Evolutionary conservation across 75 land plant genomes (phyloP).

Genomic region (Sequoia sempervirens): DNA sequence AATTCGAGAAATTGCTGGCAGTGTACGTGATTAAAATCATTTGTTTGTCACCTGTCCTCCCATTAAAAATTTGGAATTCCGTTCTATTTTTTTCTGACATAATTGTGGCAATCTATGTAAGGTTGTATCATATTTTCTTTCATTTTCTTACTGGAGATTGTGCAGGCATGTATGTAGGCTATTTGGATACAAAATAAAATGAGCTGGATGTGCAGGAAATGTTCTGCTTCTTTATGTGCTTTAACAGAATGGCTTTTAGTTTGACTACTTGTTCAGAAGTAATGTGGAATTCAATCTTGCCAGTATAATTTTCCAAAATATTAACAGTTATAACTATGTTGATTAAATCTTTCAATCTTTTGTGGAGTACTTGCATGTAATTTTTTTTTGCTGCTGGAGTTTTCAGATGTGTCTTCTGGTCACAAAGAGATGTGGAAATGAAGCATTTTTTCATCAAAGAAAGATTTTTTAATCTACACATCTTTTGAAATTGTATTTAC

Average conservation of each 20-base stretch:
- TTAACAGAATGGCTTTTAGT: not conserved
- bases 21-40: slow-evolving; percentile 20
- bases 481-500: too few relatives aligned
- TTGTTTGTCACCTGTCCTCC: not conserved
- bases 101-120: not conserved
- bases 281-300: not conserved
- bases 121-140: not conserved
- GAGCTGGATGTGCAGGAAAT: not conserved
- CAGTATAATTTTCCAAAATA: too few relatives aligned
- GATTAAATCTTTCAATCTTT: too few relatives aligned
- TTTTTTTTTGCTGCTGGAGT: too few relatives aligned
- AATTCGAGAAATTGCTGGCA: slow-evolving; percentile 67
- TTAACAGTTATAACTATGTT: too few relatives aligned
- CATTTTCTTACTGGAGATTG: not conserved
- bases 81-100: not conserved
- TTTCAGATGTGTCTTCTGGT: too few relatives aligned
- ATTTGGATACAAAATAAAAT: not conserved
- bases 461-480: too few relatives aligned
- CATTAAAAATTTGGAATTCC: not conserved
- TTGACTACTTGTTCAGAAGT: not conserved
- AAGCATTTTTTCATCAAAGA: too few relatives aligned
- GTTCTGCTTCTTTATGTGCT: not conserved
- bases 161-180: not conserved
- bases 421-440: too few relatives aligned
- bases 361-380: too few relatives aligned